Conservation (phyloP, 495 filamentous ascomycete species). For the Neohortaea acidophila region DNA sequence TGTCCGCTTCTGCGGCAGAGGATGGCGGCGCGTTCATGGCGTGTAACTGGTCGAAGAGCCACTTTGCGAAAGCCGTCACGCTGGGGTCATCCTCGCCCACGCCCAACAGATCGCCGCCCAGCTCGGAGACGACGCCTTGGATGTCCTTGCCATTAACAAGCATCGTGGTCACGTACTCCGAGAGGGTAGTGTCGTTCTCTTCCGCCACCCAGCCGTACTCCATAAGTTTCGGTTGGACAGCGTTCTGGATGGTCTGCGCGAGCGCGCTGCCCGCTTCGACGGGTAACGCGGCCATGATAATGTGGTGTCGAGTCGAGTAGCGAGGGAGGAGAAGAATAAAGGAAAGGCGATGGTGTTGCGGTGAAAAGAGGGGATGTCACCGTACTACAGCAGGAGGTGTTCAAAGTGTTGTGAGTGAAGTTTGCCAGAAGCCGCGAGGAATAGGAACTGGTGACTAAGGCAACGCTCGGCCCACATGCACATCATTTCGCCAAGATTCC, state of each 20-base stretch:
- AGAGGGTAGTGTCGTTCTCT: conserved; percentile 65
- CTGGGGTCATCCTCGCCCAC: conserved; percentile 70
- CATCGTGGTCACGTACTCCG: conserved; percentile 95
- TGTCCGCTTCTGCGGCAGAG: background rate
- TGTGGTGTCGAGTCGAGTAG: too few relatives aligned
- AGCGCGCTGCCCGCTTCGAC: conserved; percentile 60
- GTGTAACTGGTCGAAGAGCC: conserved; percentile 79
- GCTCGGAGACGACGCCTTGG: conserved; percentile 55
- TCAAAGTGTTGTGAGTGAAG: background rate
- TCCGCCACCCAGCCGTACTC: conserved; percentile 83
- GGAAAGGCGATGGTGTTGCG: too few relatives aligned
- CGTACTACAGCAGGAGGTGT: too few relatives aligned
- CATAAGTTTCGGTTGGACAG: conserved; percentile 82
- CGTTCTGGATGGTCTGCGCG: conserved; percentile 61
- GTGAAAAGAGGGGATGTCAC: too few relatives aligned
- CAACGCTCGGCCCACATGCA: too few relatives aligned
- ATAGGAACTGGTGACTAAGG: too few relatives aligned
- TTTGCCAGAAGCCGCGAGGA: background rate
- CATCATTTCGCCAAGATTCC: too few relatives aligned
- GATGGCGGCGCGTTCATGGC: conserved; percentile 34
- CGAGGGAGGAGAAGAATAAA: background rate
- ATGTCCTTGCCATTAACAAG: conserved; percentile 47
- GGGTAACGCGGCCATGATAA: conserved; percentile 8
- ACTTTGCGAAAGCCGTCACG: conserved; percentile 68
- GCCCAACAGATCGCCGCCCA: conserved; percentile 74